Evolutionary conservation across 2,329 filamentous ascomycete species (phyloP).

Genomic region (Cladosporium sp.): DNA sequence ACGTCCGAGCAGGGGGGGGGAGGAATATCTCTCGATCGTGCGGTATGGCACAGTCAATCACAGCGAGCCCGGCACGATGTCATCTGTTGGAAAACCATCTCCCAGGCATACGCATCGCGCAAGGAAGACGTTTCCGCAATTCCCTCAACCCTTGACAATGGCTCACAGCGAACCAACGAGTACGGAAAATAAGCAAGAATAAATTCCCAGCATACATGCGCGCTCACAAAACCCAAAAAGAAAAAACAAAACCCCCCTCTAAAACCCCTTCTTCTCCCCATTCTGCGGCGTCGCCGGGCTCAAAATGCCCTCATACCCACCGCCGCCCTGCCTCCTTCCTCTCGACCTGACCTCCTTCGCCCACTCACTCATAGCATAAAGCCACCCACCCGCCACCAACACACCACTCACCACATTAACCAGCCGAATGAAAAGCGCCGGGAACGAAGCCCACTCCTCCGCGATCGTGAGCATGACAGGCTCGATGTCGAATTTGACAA

Average conservation of each 20-base stretch:
- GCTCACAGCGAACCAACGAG: too few species aligned
- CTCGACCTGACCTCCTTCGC: constrained; percentile 39
- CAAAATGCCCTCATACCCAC: constrained; percentile 8
- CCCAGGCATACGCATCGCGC: too few species aligned
- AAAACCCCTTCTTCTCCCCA: constrained; percentile 17
- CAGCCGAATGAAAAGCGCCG: constrained; percentile 73
- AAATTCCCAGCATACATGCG: constrained; percentile 6
- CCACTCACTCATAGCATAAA: constrained; percentile 82
- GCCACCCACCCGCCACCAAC: constrained; percentile 89
- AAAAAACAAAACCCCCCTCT: background rate
- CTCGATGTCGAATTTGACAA: constrained; percentile 99
- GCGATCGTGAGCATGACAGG: constrained; percentile 83
- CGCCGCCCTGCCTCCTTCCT: constrained; percentile 4
- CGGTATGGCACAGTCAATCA: too few species aligned
- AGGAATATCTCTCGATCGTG: too few species aligned
- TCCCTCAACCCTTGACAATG: too few species aligned
- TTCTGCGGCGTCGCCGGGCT: constrained; percentile 19
- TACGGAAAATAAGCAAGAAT: background rate
- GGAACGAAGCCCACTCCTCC: constrained; percentile 71
- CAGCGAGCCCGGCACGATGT: too few species aligned
- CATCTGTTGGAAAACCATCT: too few species aligned
- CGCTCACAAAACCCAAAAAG: too few species aligned
- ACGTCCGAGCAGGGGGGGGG: too few species aligned
- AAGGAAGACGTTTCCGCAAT: too few species aligned
- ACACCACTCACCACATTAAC: constrained; percentile 91